Evolutionary conservation across 306 rosid species (phyloP).

Genomic region (Astragalus membranaceus): DNA sequence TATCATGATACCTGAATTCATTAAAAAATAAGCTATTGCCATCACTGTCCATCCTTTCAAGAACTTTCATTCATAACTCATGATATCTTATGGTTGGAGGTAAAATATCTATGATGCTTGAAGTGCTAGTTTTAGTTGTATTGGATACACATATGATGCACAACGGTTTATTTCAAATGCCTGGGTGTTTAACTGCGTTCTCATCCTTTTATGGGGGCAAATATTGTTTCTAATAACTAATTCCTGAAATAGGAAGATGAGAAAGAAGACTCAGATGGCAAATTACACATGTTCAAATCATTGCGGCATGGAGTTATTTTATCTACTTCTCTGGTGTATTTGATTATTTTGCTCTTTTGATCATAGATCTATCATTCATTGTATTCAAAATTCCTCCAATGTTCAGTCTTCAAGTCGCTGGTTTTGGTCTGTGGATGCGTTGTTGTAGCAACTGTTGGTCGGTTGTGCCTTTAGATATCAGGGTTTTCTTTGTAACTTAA

Average conservation of each 20-base stretch:
- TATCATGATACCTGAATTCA: background rate
- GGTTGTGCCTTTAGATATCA: background rate
- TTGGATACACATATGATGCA: background rate
- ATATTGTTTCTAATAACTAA: background rate
- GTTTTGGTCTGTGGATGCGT: constrained; percentile 16
- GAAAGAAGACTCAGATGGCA: background rate
- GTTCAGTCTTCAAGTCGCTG: constrained; percentile 26
- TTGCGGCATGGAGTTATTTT: constrained; percentile 9
- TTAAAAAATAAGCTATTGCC: background rate
- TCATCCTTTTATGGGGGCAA: background rate
- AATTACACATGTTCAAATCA: background rate
- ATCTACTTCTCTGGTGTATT: constrained; percentile 9
- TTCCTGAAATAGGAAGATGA: constrained; percentile 9
- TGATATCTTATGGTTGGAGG: background rate
- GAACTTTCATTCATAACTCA: background rate
- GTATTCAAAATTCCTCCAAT: constrained; percentile 8
- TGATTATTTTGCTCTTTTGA: constrained; percentile 16
- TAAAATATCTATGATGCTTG: background rate
- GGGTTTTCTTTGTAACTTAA: background rate
- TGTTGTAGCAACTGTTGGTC: constrained; percentile 17
- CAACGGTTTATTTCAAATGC: background rate
- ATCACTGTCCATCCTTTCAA: background rate
- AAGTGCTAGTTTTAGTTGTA: background rate
- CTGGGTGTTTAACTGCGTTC: background rate
- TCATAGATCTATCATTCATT: constrained; percentile 13